phyloP scores from a whole-genome alignment of 1,284 basidiomycete species.

The Phellopilus nigrolimitatus region DNA sequence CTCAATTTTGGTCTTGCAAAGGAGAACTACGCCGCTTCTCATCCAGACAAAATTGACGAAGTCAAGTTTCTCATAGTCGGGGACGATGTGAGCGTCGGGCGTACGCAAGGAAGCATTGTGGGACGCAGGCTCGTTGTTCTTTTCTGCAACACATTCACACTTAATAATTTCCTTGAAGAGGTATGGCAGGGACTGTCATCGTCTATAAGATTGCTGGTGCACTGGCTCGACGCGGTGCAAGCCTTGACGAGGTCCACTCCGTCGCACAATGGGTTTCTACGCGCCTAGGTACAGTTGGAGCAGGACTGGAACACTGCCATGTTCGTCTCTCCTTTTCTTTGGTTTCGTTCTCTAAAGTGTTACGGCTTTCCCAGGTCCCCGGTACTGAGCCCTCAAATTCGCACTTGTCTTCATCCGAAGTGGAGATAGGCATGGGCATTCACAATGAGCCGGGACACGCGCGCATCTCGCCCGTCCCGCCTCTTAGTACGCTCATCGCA shows the following conservation, averaged over 20 bases:
- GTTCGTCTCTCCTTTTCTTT: constrained; percentile 36
- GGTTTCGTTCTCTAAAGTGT: background rate
- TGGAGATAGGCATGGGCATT: constrained; percentile 88
- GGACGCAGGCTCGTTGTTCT: constrained; percentile 56
- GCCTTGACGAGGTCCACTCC: constrained; percentile 70
- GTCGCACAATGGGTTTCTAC: constrained; percentile 66
- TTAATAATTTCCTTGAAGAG: constrained; percentile 38
- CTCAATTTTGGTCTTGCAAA: constrained; percentile 91
- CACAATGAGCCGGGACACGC: constrained; percentile 87
- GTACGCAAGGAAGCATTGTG: constrained; percentile 73
- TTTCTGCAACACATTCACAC: background rate
- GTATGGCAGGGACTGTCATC: constrained; percentile 84
- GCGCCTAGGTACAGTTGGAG: constrained; percentile 78
- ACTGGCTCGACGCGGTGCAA: constrained; percentile 65
- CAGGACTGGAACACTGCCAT: constrained; percentile 90
- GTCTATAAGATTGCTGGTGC: constrained; percentile 93
- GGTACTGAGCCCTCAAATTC: constrained; percentile 65
- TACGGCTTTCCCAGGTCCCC: constrained; percentile 53
- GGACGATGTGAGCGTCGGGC: constrained; percentile 88
- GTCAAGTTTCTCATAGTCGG: constrained; percentile 85
- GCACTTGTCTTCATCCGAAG: constrained; percentile 59
- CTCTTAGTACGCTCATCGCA: constrained; percentile 65
- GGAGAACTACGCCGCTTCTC: constrained; percentile 74
- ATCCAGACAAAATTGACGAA: constrained; percentile 60
- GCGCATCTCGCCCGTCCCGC: constrained; percentile 67